Percentiles rank a stretch among this genome's conserved stretches.
These are phyloP conservation scores for Ettlia oleoabundans DNA, from an alignment of 139 green algal genomes.

Conservation along the genomic window DNA sequence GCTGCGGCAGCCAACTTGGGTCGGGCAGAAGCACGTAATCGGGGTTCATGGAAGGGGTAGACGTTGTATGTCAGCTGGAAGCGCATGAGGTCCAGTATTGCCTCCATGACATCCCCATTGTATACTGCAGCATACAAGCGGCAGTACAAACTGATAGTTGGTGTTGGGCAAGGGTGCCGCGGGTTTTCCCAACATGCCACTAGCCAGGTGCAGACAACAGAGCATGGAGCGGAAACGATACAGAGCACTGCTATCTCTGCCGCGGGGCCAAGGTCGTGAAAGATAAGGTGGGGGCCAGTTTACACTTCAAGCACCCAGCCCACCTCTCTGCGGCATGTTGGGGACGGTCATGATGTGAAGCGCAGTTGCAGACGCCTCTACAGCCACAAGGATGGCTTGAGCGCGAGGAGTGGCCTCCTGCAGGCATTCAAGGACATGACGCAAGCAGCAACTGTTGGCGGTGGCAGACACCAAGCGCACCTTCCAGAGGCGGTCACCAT, in stretches of 20 bases:
- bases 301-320: neutral
- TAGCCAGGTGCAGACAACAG: too few species aligned
- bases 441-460: neutral
- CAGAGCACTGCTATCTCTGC: too few species aligned
- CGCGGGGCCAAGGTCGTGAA: too few species aligned
- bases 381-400: neutral
- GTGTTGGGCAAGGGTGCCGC: too few species aligned
- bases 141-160: neutral
- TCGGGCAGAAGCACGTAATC: slow-evolving; percentile 48
- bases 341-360: slow-evolving; percentile 56
- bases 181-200: too few species aligned
- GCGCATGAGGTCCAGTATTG: slow-evolving; percentile 40
- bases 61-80: slow-evolving; percentile 78
- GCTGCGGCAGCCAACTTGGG: slow-evolving; percentile 32
- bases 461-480: neutral
- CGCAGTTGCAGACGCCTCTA: slow-evolving; percentile 44
- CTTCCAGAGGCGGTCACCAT: too few species aligned
- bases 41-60: slow-evolving; percentile 64
- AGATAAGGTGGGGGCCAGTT: too few species aligned
- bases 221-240: too few species aligned
- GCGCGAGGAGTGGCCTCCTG: slow-evolving; percentile 6
- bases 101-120: slow-evolving; percentile 56
- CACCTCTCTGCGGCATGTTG: slow-evolving; percentile 51
- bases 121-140: slow-evolving; percentile 34
- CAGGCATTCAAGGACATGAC: too few species aligned